phyloP scores from a whole-genome alignment of 148 eudicot species.

The Silene conica region DNA sequence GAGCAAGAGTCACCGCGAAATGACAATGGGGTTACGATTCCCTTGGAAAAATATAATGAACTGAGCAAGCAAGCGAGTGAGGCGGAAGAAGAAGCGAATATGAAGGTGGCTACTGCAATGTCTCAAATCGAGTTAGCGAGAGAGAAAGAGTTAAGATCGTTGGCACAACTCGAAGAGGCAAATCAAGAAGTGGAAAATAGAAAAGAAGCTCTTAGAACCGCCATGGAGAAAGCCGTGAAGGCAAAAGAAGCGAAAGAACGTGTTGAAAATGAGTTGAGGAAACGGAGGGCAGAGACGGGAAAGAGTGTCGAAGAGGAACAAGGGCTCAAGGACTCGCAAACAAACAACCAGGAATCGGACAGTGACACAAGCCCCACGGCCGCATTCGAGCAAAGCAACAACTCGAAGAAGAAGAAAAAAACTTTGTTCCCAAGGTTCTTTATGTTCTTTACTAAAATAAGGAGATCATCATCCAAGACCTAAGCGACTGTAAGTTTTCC shows the following conservation, averaged over 20 bases:
- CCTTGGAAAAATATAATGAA: slow-evolving; percentile 79
- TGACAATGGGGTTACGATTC: slow-evolving; percentile 37
- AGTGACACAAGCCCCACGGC: slow-evolving; percentile 21
- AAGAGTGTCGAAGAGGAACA: slow-evolving; percentile 40
- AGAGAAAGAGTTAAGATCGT: slow-evolving; percentile 48
- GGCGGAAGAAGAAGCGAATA: slow-evolving; percentile 71
- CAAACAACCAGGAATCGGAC: background rate
- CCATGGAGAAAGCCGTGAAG: slow-evolving; percentile 58
- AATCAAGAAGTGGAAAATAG: slow-evolving; percentile 39
- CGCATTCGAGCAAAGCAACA: slow-evolving; percentile 17
- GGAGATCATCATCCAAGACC: slow-evolving; percentile 27
- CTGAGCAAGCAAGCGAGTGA: slow-evolving; percentile 78
- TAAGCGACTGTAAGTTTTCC: slow-evolving; percentile 11
- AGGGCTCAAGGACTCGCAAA: slow-evolving; percentile 10
- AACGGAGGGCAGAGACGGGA: slow-evolving; percentile 70
- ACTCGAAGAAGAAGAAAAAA: slow-evolving; percentile 30
- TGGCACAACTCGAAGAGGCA: slow-evolving; percentile 57
- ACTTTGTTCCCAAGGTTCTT: slow-evolving; percentile 33
- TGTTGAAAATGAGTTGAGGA: slow-evolving; percentile 75
- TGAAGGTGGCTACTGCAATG: slow-evolving; percentile 60
- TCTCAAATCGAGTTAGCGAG: slow-evolving; percentile 62
- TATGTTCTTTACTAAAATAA: slow-evolving; percentile 30
- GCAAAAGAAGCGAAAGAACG: slow-evolving; percentile 76
- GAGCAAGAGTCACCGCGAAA: slow-evolving; percentile 25
- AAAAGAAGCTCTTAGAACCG: slow-evolving; percentile 56